phyloP scores from a whole-genome alignment of 768 basidiomycete genomes.

The Naganishia onofrii region DNA sequence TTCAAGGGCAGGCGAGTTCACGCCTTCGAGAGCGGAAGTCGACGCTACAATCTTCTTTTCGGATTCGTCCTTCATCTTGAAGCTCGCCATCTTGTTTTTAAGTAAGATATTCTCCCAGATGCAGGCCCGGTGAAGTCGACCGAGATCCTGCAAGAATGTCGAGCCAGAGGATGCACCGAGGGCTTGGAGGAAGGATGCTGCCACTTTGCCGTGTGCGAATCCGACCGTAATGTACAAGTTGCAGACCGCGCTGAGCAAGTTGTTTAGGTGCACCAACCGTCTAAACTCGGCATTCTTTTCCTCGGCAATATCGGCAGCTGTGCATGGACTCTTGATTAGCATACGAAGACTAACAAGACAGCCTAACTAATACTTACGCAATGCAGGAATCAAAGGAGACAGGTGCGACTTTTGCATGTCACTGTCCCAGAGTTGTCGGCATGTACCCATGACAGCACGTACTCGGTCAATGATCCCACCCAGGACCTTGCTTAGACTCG shows the following conservation, averaged over 20 bases:
- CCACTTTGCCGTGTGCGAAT: conserved; percentile 74
- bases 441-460: conserved; percentile 51
- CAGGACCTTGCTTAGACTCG: conserved; percentile 36
- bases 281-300: conserved; percentile 68
- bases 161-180: conserved; percentile 66
- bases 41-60: neutral
- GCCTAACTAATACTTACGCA: neutral
- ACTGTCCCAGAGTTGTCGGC: conserved; percentile 12
- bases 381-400: conserved; percentile 10
- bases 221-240: conserved; percentile 82
- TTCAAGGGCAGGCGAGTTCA: neutral
- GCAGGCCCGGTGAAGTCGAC: conserved; percentile 72
- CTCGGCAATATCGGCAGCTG: conserved; percentile 51
- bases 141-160: conserved; percentile 68
- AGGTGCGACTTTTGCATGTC: conserved; percentile 19
- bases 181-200: conserved; percentile 70
- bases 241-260: conserved; percentile 75
- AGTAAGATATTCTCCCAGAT: conserved; percentile 85
- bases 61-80: conserved; percentile 52
- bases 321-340: neutral
- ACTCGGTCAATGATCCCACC: conserved; percentile 61
- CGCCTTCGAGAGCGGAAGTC: neutral
- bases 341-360: neutral
- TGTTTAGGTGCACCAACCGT: conserved; percentile 68
- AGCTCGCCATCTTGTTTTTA: conserved; percentile 59